phyloP scores from a whole-genome alignment of 2,329 filamentous ascomycete species.

The Ilyonectria robusta region DNA sequence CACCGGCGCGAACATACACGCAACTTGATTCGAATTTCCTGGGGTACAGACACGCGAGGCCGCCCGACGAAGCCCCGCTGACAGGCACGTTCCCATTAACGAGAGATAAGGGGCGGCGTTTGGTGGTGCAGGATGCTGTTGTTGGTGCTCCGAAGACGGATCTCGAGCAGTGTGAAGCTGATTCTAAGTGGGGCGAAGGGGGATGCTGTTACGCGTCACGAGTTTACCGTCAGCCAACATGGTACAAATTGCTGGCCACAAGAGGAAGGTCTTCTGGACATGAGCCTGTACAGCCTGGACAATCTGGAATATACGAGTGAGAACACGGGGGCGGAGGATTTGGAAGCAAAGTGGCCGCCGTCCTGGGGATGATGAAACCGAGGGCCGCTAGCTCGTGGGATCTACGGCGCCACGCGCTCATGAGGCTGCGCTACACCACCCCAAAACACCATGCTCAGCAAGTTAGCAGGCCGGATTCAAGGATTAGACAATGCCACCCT shows the following conservation, averaged over 20 bases:
- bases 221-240: background rate
- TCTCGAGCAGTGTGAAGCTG: background rate
- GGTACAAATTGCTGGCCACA: background rate
- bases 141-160: conserved; percentile 4
- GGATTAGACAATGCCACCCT: too few species aligned
- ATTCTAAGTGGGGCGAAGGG: background rate
- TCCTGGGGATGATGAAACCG: background rate
- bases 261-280: background rate
- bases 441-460: too few species aligned
- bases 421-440: background rate
- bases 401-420: background rate
- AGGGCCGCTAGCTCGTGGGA: background rate
- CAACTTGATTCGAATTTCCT: conserved; percentile 6
- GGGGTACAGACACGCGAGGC: conserved; percentile 19
- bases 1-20: background rate
- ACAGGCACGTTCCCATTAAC: background rate
- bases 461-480: too few species aligned
- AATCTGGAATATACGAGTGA: too few species aligned
- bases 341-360: too few species aligned
- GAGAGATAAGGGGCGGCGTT: conserved; percentile 14
- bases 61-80: background rate
- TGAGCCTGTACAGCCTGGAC: too few species aligned
- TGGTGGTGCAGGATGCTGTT: background rate
- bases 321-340: too few species aligned
- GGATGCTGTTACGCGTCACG: background rate